Conservation (phyloP, 1,139 yeast species). For the Nakaseomyces nivariensis region DNA sequence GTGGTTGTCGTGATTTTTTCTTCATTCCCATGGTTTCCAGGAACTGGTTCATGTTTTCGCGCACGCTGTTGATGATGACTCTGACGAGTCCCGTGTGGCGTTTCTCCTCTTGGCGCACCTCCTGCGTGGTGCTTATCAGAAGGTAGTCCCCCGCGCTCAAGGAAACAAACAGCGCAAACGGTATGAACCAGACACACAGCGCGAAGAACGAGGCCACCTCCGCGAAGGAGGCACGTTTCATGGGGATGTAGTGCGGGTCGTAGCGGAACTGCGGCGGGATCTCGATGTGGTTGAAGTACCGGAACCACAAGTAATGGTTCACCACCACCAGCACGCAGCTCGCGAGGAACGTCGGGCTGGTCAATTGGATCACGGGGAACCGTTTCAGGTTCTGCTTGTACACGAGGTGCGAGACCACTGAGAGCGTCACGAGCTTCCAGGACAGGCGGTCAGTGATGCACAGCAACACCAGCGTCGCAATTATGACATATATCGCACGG, state of each 20-base stretch:
- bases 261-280: constrained; percentile 43
- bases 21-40: constrained; percentile 1
- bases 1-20: background rate
- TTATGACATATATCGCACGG: constrained; percentile 51
- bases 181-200: constrained; percentile 85
- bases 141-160: constrained; percentile 87
- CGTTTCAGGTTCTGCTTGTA: constrained; percentile 66
- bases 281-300: constrained; percentile 59
- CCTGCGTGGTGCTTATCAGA: background rate
- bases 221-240: constrained; percentile 69
- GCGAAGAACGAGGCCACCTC: constrained; percentile 95
- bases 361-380: constrained; percentile 75
- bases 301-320: constrained; percentile 88
- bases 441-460: constrained; percentile 74
- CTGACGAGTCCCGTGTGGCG: constrained; percentile 51
- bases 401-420: constrained; percentile 59
- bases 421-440: constrained; percentile 48
- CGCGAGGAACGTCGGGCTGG: constrained; percentile 58
- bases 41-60: constrained; percentile 38
- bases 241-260: constrained; percentile 49
- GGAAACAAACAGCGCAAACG: constrained; percentile 85
- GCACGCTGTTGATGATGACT: constrained; percentile 45
- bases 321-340: constrained; percentile 65
- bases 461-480: constrained; percentile 44
- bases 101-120: constrained; percentile 23